Percentiles rank a stretch among this genome's conserved stretches.
Evolutionary conservation across 305 asterid species (phyloP).

Genomic region (Fraxinus latifolia): DNA sequence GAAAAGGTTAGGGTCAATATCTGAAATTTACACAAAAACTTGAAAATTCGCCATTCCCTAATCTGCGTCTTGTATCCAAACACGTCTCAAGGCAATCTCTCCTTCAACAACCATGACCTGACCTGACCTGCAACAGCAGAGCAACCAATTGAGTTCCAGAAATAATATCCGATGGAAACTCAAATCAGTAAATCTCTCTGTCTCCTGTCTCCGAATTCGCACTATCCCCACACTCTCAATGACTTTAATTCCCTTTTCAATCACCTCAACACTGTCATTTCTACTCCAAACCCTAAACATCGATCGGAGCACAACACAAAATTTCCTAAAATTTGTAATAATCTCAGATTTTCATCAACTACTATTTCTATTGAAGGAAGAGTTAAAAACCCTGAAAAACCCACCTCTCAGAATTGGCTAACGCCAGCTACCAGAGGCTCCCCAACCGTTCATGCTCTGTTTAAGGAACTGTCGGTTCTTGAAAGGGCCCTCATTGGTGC

Average conservation of each 20-base stretch:
- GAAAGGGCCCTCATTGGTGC: slow-evolving; percentile 84
- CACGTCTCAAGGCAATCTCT: neutral
- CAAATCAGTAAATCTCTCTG: slow-evolving; percentile 39
- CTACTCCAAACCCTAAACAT: slow-evolving; percentile 37
- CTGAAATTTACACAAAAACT: neutral
- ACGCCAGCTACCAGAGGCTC: slow-evolving; percentile 67
- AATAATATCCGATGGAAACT: slow-evolving; percentile 46
- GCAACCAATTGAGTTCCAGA: neutral
- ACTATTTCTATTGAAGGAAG: slow-evolving; percentile 45
- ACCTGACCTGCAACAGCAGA: neutral
- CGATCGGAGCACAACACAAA: slow-evolving; percentile 9
- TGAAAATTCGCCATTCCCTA: neutral
- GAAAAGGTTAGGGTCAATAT: neutral
- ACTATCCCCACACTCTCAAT: slow-evolving; percentile 17
- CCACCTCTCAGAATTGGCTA: slow-evolving; percentile 39
- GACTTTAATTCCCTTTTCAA: slow-evolving; percentile 71
- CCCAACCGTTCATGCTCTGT: slow-evolving; percentile 51
- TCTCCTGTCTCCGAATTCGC: slow-evolving; percentile 39
- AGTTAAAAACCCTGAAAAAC: slow-evolving; percentile 31
- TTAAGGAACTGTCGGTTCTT: slow-evolving; percentile 71
- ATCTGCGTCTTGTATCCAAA: neutral
- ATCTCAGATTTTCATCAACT: slow-evolving; percentile 54
- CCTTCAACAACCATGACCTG: neutral
- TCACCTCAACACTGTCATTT: slow-evolving; percentile 58
- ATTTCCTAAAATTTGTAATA: slow-evolving; percentile 25